These are phyloP conservation scores for Rhododendron henanense DNA, from an alignment of 148 eudicot species.

Conservation along the genomic window DNA sequence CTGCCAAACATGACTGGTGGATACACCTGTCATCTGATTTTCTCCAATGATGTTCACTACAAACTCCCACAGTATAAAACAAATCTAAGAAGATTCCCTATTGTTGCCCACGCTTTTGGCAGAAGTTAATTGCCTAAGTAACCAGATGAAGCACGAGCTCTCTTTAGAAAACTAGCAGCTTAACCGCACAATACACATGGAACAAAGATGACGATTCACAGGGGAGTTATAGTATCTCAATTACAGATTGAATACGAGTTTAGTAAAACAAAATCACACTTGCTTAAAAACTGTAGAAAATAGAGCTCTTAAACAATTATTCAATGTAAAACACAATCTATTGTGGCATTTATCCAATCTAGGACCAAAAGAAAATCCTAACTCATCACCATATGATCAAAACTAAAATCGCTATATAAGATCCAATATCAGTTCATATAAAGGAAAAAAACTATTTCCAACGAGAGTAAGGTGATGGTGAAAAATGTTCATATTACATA, in stretches of 20 bases:
- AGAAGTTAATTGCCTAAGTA: not conserved
- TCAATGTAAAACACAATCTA: not conserved
- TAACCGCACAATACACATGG: not conserved
- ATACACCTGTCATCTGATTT: not conserved
- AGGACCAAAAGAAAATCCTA: not conserved
- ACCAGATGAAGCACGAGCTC: not conserved
- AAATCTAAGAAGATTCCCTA: not conserved
- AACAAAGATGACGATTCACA: not conserved
- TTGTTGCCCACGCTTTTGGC: not conserved
- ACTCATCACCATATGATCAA: not conserved
- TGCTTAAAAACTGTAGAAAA: not conserved
- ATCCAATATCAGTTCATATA: not conserved
- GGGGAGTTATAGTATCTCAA: not conserved
- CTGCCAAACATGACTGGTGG: not conserved
- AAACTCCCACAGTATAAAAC: not conserved
- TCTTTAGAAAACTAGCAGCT: not conserved
- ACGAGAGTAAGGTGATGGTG: not conserved
- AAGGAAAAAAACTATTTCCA: not conserved
- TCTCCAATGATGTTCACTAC: not conserved
- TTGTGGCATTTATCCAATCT: not conserved
- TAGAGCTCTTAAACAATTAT: not conserved
- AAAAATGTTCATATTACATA: not conserved
- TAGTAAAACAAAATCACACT: not conserved
- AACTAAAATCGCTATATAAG: not conserved
- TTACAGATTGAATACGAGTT: not conserved